Evolutionary conservation across 208 protist genomes (phyloP).

Genomic region (Leishmania braziliensis): DNA sequence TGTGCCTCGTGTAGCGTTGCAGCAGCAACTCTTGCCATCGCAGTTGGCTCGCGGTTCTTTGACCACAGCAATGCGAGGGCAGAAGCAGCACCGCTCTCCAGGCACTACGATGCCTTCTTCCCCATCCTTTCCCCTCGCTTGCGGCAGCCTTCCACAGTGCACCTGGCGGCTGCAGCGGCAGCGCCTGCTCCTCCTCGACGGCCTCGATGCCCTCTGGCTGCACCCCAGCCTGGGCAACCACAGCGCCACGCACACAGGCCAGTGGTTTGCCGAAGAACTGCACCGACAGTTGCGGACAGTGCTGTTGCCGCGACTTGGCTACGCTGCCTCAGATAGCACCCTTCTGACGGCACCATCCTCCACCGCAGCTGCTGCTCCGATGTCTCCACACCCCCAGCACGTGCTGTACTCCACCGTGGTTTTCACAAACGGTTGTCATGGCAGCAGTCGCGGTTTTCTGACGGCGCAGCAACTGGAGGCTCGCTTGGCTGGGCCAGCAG

Average conservation of each 20-base stretch:
- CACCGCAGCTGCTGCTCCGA: not conserved
- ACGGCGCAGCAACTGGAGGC: constrained; percentile 4
- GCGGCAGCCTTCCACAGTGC: not conserved
- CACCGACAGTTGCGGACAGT: constrained; percentile 39
- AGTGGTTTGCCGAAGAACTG: constrained; percentile 46
- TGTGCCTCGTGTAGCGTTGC: not conserved
- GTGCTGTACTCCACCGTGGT: constrained; percentile 16
- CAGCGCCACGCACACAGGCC: constrained; percentile 32
- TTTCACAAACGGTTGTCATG: constrained; percentile 24
- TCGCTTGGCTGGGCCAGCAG: not conserved
- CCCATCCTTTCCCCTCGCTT: not conserved
- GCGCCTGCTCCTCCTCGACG: constrained; percentile 24
- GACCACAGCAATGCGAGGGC: not conserved
- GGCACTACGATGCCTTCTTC: not conserved
- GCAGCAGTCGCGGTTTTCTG: constrained; percentile 2
- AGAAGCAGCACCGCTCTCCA: constrained; percentile 2
- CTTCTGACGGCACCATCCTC: not conserved
- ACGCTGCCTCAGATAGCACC: not conserved
- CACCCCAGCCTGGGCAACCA: constrained; percentile 25
- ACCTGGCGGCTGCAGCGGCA: constrained; percentile 23
- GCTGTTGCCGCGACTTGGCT: constrained; percentile 13
- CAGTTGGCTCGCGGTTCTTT: not conserved
- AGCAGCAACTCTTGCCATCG: not conserved
- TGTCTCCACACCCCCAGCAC: not conserved
- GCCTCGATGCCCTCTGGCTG: constrained; percentile 28